These are phyloP conservation scores for Phytophthora parvispora DNA, from an alignment of 352 stramenopile genomes.

Conservation along the genomic window DNA sequence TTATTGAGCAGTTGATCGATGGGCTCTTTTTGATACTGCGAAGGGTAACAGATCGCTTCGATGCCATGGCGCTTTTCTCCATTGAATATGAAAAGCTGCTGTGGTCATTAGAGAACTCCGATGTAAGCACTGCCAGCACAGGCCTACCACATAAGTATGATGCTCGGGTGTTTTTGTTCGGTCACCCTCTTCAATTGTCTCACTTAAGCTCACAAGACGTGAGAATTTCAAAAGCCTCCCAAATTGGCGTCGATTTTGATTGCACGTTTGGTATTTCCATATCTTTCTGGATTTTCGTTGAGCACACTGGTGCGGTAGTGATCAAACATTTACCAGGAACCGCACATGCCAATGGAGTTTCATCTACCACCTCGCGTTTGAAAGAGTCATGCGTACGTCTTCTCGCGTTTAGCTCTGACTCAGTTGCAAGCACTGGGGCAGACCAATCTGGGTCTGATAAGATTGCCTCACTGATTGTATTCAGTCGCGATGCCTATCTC, in stretches of 20 bases:
- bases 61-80: slow-evolving; percentile 4
- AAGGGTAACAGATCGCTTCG: slow-evolving; percentile 22
- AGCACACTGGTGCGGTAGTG: slow-evolving; percentile 6
- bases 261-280: slow-evolving; percentile 7
- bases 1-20: slow-evolving; percentile 50
- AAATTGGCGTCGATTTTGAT: not conserved
- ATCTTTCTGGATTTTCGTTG: slow-evolving; percentile 33
- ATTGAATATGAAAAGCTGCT: slow-evolving; percentile 10
- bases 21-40: slow-evolving; percentile 47
- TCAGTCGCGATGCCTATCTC: slow-evolving; percentile 8
- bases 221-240: not conserved
- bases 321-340: not conserved
- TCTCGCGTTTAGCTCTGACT: slow-evolving; percentile 9
- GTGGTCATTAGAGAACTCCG: not conserved
- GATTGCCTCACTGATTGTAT: slow-evolving; percentile 19
- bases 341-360: not conserved
- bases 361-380: not conserved
- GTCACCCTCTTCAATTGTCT: slow-evolving; percentile 24
- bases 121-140: not conserved
- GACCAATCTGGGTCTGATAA: slow-evolving; percentile 4
- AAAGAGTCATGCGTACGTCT: slow-evolving; percentile 9
- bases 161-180: slow-evolving; percentile 26
- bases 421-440: not conserved
- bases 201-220: slow-evolving; percentile 18
- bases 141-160: not conserved